Base-by-base conservation (phyloP, 2,329 filamentous ascomycete genomes). In the Cercospora citrullina region DNA sequence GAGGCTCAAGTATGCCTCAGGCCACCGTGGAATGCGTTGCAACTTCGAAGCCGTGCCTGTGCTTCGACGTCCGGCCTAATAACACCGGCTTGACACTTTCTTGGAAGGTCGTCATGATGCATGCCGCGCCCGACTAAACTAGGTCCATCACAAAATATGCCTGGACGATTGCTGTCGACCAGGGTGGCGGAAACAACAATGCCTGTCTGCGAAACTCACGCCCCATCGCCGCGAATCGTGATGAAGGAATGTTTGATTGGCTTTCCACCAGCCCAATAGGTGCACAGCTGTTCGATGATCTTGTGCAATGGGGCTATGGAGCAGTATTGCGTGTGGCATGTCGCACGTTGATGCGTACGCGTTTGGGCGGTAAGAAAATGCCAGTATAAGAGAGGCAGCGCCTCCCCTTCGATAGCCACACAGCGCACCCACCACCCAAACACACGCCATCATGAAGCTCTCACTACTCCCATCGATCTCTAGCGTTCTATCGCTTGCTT, bases 401-500 rank as follows among this genome's bases (percentile, higher is more conserved):
- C 26, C 23, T 28, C 23, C 48, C 21, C 5, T 12, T 12, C 6
- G 48, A 23, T n/a, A 23, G 12, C 48, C 16, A 55, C 48, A 9
- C 23, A 7, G 16, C 23, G 12, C 26, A 16, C 12, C 6, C 48
- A 30, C 30, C 26, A n/a, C 10, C 16, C 48, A 55, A 30, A 26
- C 6, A 26, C 23, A 55, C 6, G n/a, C 30, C 55, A 36, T 23
- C n/a, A 59, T 33, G 55, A 31, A 21, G 31, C 55, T 59, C 8
- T 31, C 55, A 21, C 55, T 36, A 4, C 16, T 59, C 18, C 16
- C 55, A 61, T 39, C 64, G 28, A 62, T 31, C 16, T 60, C 23
- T 39, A 18, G 53, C 33, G 16, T 45, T 21, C 28, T 36, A 5
- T 53, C 53, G 51, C 51, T 68, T 28, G 66, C 69, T 48, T 63